Evolutionary conservation across 148 eudicot genomes (phyloP), one percentile per base, ranked within the genome.

Genomic region (Rhododendron ferrugineum): DNA sequence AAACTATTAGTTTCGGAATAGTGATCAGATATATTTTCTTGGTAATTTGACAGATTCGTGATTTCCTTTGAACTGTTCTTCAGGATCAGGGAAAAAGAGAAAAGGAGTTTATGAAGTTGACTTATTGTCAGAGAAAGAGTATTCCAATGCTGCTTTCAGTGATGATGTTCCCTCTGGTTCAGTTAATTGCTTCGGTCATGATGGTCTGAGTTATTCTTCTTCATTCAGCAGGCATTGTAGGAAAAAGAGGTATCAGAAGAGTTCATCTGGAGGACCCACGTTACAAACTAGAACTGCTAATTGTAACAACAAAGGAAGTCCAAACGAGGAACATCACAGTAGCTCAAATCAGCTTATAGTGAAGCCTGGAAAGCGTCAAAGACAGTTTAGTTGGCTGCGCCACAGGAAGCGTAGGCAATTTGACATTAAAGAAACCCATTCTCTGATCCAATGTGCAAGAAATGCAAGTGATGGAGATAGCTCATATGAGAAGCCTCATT

Each of bases 341-440:
- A 87, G 85, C 85, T 86, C 84, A 80, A 88, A 86, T 23, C 85
- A 77, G 68, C 40, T 58, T 86, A 77, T 26, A 36, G 80, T 18
- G 42, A 87, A 82, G 42, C 79, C 83, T 52, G 82, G 86, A 88
- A 94, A 92, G 89, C 96, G 88, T 81, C 62, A 6, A 83, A 91
- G 93, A 85, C 68, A 85, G 83, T 90, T 86, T 79, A 89, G 92
- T 79, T 91, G 96, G 96, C 92, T 89, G 88, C 93, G 94, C 14
- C 80, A 84, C 74, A 89, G 88, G 83, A 92, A 79, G 87, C 80
- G 68, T 28, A 88, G 82, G 89, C 84, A 77, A 32, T 84, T 83
- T 78, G 76, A 78, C 75, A 70, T 42, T 78, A 81, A 82, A 44
- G 87, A 81, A 78, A 86, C 72, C 11, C 60, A 9, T 83, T 62